Evolutionary conservation across 495 filamentous ascomycete genomes (phyloP).

Genomic region (Xanthoparmelia taractica): DNA sequence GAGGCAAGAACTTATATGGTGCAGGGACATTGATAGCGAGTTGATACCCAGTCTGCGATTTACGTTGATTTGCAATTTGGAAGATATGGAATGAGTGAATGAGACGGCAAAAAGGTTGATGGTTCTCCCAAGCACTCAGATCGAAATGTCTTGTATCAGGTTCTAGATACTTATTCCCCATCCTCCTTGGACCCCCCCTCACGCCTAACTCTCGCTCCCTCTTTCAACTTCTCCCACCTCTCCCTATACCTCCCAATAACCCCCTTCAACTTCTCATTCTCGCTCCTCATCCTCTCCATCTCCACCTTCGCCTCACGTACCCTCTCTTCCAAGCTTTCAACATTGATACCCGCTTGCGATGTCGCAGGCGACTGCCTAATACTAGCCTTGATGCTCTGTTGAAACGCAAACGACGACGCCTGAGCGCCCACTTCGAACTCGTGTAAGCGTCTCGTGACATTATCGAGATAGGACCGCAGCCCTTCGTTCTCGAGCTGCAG

Average conservation of each 20-base stretch:
- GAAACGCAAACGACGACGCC: conserved; percentile 67
- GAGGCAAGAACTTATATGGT: not conserved
- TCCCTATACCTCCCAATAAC: conserved; percentile 64
- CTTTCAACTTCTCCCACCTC: conserved; percentile 78
- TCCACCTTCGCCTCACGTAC: conserved; percentile 50
- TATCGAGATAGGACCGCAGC: conserved; percentile 66
- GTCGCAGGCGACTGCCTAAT: conserved; percentile 36
- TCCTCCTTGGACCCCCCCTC: conserved; percentile 32
- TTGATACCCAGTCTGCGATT: not conserved
- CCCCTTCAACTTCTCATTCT: conserved; percentile 60
- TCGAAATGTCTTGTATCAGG: not conserved
- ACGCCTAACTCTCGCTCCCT: conserved; percentile 62
- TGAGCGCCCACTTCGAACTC: conserved; percentile 83
- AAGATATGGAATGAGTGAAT: not conserved
- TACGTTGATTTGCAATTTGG: not conserved
- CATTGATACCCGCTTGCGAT: conserved; percentile 29
- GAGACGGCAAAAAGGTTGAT: not conserved
- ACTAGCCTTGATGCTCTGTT: conserved; percentile 68
- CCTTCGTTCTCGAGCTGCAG: conserved; percentile 72
- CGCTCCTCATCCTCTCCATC: conserved; percentile 40
- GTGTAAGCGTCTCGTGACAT: conserved; percentile 66
- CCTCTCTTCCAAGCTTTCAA: conserved; percentile 39
- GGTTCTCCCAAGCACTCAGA: not conserved
- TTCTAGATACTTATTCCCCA: not conserved
- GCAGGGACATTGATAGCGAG: not conserved